Conservation (phyloP, 1,139 yeast genomes). For the Sugiyamaella sp. region DNA sequence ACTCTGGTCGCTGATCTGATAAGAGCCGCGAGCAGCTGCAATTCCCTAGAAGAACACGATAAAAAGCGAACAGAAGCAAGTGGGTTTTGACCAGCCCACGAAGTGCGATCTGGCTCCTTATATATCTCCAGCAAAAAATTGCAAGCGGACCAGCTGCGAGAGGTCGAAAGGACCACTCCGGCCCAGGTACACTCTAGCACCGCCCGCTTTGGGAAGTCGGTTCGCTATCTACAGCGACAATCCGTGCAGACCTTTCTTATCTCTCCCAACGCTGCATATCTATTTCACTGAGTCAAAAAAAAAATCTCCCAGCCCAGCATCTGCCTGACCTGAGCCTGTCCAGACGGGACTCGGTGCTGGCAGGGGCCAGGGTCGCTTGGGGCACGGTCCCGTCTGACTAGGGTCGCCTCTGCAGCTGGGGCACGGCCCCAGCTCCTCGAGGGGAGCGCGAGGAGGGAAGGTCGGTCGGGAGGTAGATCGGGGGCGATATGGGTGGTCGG, state of each 20-base stretch:
- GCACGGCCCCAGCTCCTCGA: neutral
- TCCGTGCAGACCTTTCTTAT: neutral
- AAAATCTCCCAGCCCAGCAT: neutral
- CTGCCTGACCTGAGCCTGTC: neutral
- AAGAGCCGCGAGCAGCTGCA: neutral
- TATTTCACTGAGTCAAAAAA: slow-evolving; percentile 15
- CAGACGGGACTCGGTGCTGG: neutral
- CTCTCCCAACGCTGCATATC: slow-evolving; percentile 4
- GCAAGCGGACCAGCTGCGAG: neutral
- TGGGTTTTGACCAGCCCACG: too few relatives aligned
- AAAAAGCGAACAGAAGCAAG: too few relatives aligned
- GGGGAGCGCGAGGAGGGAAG: neutral
- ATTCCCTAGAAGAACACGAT: neutral
- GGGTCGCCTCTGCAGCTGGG: too few relatives aligned
- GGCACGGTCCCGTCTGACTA: too few relatives aligned
- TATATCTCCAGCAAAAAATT: neutral
- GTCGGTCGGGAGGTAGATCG: too few relatives aligned
- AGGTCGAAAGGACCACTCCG: neutral
- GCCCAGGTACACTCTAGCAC: neutral
- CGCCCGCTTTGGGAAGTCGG: neutral
- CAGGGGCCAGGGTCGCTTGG: too few relatives aligned
- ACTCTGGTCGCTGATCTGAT: neutral
- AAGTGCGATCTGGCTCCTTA: neutral
- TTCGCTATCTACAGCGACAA: neutral
- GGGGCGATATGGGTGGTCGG: too few relatives aligned